Base-by-base conservation (phyloP, 495 filamentous ascomycete genomes). In the Tuber magnatum region DNA sequence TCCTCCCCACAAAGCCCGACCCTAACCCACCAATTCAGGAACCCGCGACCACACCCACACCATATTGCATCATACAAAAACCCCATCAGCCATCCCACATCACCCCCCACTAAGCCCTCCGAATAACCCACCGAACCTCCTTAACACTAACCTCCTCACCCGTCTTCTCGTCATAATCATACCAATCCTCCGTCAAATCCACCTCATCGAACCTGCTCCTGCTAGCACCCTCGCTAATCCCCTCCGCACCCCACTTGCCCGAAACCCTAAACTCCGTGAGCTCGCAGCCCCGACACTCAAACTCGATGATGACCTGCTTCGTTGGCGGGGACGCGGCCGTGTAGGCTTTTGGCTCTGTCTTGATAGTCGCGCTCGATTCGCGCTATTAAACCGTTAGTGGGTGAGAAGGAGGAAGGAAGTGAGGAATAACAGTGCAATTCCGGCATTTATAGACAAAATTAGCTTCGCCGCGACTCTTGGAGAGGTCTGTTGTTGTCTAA, bases 371-470 rank as follows among this genome's bases (percentile, higher is more conserved):
- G 88, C 89, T 91, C 46, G 88, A 88, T 77, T 90, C 89, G 83
- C 88, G 87, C 89, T 91, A 71, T 39, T 70, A 28, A 76, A 35
- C 12, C 4, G 38, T 78, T 70, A 73, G 77, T 20, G 9, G 9
- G 6, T 75, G 68, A 20, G 1, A 20, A 41, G 35, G 32, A 43
- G 46, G 20, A 6, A 71, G 56, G 44, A 38, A 1, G 72, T 18
- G 32, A 51, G n/a, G 2, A 12, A 38, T 12, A 69, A 93, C 92
- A 86, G 89, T 90, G 88, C 93, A 99, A 78, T 92, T 91, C 83
- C 93, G 97, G 87, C 95, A 99, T 82, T 89, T 92, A 94, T 94
- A 98, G 69, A 99, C 95, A 83, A 99, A 97, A 84, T 97, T 97
- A 14, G 95, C 96, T 84, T 98, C 94, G 69, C 95, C 95, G 70